Evolutionary conservation across 352 stramenopile species (phyloP).

Genomic region (Phytophthora fragariaefolia): DNA sequence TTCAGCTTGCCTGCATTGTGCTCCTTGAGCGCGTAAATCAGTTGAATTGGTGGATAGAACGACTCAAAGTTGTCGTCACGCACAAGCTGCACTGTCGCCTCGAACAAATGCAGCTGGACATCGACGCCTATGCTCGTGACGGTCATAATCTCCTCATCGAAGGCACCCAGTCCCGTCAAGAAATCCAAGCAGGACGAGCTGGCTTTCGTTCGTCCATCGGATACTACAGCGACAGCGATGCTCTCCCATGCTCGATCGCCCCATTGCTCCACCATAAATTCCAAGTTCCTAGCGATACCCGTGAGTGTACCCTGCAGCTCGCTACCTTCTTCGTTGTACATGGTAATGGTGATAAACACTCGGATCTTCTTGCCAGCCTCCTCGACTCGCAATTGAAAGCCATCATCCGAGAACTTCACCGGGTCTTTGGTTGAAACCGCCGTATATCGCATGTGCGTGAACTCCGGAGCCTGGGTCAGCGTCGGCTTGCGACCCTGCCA

Average conservation of each 20-base stretch:
- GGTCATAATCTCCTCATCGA: slow-evolving; percentile 66
- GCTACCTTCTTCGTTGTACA: slow-evolving; percentile 59
- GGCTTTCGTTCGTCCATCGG: slow-evolving; percentile 52
- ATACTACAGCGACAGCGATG: slow-evolving; percentile 47
- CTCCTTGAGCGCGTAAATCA: slow-evolving; percentile 64
- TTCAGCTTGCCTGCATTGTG: slow-evolving; percentile 57
- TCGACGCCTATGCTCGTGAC: slow-evolving; percentile 52
- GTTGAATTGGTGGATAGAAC: slow-evolving; percentile 56
- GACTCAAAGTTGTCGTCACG: slow-evolving; percentile 49
- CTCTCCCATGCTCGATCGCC: slow-evolving; percentile 48
- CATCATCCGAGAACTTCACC: slow-evolving; percentile 49
- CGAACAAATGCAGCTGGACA: slow-evolving; percentile 54
- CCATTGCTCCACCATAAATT: slow-evolving; percentile 52
- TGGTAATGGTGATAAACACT: slow-evolving; percentile 58
- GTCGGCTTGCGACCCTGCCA: slow-evolving; percentile 42
- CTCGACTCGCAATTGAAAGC: slow-evolving; percentile 47
- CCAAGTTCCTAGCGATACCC: slow-evolving; percentile 47
- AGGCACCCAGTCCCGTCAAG: slow-evolving; percentile 43
- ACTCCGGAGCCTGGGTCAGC: slow-evolving; percentile 40
- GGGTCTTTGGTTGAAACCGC: slow-evolving; percentile 54
- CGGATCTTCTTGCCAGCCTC: slow-evolving; percentile 44
- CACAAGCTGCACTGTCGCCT: slow-evolving; percentile 51
- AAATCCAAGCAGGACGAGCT: slow-evolving; percentile 49
- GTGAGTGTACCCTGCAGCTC: slow-evolving; percentile 50
- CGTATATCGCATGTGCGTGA: slow-evolving; percentile 57